Evolutionary conservation across 139 green algal species (phyloP), one percentile per base, ranked within the genome.

Genomic region (Spirogloea muscicola): DNA sequence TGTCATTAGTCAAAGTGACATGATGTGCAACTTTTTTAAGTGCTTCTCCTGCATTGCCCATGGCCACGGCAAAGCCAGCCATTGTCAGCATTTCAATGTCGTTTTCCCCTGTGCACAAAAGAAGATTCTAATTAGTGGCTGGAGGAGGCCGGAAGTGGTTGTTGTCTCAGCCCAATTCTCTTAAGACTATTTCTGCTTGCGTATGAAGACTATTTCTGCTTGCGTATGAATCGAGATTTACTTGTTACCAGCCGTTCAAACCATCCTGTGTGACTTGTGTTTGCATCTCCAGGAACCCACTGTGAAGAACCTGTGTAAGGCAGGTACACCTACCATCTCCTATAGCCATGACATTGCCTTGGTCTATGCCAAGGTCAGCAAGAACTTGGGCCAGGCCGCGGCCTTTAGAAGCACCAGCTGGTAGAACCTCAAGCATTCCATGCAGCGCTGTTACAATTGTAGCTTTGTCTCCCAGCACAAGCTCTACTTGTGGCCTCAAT

Each of bases 21-120:
- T 95, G 84, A 7, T 79, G 70, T 39, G 68, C 68, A 31, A 27
- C 68, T 37, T 27, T 43, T 27, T 76, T 76, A 5, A 76, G 31
- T 10, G 25, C 40, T 10, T 10, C 21, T 2, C 49, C 52, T 2
- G 90, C 93, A 64, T 97, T 98, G 21, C 84, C 91, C 91, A 98
- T 97, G 1, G 91, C 93, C 29, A 97, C 83, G 0, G 90, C 90
- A 3, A 94, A 25, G 1, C 91, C 93, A 9, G 80, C 89, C 21
- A 72, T 75, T 59, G 85, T 33, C 10, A 97, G 76, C 80, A 96
- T 86, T 18, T 90, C 81, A 36, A 91, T 74, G 67, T 96, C 91
- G 73, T 96, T 96, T 51, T 85, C 75, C 6, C 93, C 93, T 74
- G 44, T 39, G n/a, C n/a, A n/a, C n/a, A n/a, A n/a, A n/a, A n/a